Percentiles rank a stretch among this genome's conserved stretches.
Conservation (phyloP, 2,329 filamentous ascomycete species). For the Elsinoe batatas region DNA sequence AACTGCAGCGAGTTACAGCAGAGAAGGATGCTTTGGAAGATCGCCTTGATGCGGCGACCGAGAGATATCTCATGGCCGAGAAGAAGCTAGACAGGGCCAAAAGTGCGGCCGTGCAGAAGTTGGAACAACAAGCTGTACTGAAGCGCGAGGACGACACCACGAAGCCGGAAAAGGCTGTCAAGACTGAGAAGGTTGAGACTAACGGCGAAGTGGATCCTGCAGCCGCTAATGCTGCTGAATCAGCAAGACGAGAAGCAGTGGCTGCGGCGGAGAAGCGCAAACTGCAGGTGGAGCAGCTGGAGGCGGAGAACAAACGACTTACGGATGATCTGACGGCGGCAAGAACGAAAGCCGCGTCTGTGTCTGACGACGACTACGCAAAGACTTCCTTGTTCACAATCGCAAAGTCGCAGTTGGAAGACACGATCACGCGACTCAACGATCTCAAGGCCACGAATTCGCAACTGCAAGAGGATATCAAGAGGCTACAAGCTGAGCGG, state of each 20-base stretch:
- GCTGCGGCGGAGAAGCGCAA: slow-evolving; percentile 75
- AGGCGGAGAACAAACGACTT: slow-evolving; percentile 65
- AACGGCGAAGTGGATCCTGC: slow-evolving; percentile 45
- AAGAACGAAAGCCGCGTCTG: slow-evolving; percentile 55
- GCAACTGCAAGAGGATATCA: slow-evolving; percentile 71
- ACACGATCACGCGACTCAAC: slow-evolving; percentile 85
- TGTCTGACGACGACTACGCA: slow-evolving; percentile 88
- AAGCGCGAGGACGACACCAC: slow-evolving; percentile 43
- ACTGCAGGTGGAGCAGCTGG: slow-evolving; percentile 71
- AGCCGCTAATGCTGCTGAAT: slow-evolving; percentile 57
- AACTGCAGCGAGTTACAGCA: slow-evolving; percentile 61
- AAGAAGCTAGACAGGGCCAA: slow-evolving; percentile 85
- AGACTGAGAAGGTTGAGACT: slow-evolving; percentile 40
- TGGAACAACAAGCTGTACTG: slow-evolving; percentile 79
- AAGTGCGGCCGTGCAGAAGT: slow-evolving; percentile 79
- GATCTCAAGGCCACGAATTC: slow-evolving; percentile 82
- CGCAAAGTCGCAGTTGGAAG: slow-evolving; percentile 81
- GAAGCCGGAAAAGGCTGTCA: slow-evolving; percentile 31
- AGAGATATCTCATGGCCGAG: slow-evolving; percentile 90
- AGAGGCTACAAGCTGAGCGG: slow-evolving; percentile 75
- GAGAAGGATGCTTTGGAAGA: slow-evolving; percentile 82
- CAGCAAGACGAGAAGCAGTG: slow-evolving; percentile 65
- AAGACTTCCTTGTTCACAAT: slow-evolving; percentile 90
- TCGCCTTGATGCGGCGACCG: slow-evolving; percentile 75
- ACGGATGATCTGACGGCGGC: slow-evolving; percentile 71